Base-by-base conservation (phyloP, 1,139 yeast genomes). In the Zygotorulaspora mrakii region DNA sequence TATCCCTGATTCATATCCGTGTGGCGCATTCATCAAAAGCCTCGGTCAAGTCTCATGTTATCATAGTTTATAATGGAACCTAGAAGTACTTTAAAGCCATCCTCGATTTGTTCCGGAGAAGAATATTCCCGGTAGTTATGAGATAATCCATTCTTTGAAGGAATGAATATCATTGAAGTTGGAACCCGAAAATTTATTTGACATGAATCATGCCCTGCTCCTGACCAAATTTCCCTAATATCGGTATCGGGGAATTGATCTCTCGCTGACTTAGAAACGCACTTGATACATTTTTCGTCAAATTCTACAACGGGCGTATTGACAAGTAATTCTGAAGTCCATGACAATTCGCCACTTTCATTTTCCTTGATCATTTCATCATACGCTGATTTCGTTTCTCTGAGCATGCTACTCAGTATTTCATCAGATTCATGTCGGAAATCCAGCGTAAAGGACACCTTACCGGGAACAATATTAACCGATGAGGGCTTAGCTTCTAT, bases 191-290 rank as follows among this genome's bases (percentile, higher is more conserved):
- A 47, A 24, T 73, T 68, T 4, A 81, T 74, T 14, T 74, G 68
- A 51, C 85, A 78, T 1, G 82, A 74, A 55, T 81, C 88, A 53
- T 80, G 87, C 12, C 84, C 86, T 3, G 86, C 85, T 24, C 87
- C 87, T 52, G 82, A 74, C 24, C 71, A 70, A 37, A 81, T 74
- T 21, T 64, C 68, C 39, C 67, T 60, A 20, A 66, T 59, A 8
- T 68, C 57, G 1, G 63, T 66, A 13, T 61, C 58, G 3, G 77
- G 77, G 42, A 70, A 74, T 12, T 74, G 51, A 29, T 67, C 74
- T 13, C 55, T 47, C 0, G 85, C 78, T 9, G 81, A 65, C 16
- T 67, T 65, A 31, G 64, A 60, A 16, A 80, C 78, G 45, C 77
- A 69, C 1, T 63, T 55, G 38, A 76, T 66, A 52, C 79, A 70